Conservation (phyloP, 2,329 filamentous ascomycete species). For the Orbilia quercus region DNA sequence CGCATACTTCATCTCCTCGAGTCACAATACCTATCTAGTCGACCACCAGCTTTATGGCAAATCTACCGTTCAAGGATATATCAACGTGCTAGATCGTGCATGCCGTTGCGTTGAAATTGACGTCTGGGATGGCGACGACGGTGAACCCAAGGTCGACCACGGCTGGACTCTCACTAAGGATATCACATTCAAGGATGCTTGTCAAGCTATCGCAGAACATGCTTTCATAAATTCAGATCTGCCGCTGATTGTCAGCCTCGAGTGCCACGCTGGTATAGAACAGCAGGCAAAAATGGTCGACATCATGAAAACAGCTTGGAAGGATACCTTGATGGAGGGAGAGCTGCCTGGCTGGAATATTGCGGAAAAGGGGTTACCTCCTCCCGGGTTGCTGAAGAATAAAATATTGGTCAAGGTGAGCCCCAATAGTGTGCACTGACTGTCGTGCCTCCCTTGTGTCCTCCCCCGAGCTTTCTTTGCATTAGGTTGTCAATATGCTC, state of each 20-base stretch:
- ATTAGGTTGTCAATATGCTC: conserved; percentile 21
- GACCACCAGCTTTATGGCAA: conserved; percentile 76
- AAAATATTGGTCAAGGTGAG: conserved; percentile 85
- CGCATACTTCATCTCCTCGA: conserved; percentile 78
- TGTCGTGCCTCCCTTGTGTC: neutral
- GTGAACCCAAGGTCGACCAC: conserved; percentile 84
- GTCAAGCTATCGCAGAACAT: conserved; percentile 78
- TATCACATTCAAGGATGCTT: conserved; percentile 89
- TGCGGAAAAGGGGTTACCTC: conserved; percentile 68
- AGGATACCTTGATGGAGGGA: conserved; percentile 76
- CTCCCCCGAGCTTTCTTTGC: neutral
- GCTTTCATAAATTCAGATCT: conserved; percentile 75
- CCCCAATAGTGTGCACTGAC: neutral
- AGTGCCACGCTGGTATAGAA: conserved; percentile 83
- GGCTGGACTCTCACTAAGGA: conserved; percentile 86
- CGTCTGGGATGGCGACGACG: conserved; percentile 74
- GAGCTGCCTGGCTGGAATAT: conserved; percentile 65
- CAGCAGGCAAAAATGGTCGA: conserved; percentile 93
- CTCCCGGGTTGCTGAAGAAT: conserved; percentile 75
- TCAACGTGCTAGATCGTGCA: conserved; percentile 72
- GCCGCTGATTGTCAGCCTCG: conserved; percentile 89
- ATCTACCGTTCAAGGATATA: conserved; percentile 73
- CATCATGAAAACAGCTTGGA: conserved; percentile 93
- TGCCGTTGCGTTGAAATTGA: conserved; percentile 79
- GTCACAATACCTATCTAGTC: conserved; percentile 78